phyloP scores from a whole-genome alignment of 441 rosid species.

The Bocquillonia castaneifolia region DNA sequence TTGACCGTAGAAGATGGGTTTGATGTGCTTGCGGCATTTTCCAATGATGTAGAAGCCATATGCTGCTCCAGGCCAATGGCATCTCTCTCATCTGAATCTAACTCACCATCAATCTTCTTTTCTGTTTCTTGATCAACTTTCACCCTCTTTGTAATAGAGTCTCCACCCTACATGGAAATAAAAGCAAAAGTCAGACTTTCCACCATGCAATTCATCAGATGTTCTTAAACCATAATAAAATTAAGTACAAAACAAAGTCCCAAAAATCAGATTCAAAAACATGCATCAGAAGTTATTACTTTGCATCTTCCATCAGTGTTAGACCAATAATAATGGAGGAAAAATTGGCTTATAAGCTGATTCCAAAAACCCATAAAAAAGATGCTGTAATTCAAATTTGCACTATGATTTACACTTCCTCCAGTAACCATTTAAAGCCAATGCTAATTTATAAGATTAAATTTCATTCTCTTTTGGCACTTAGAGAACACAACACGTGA shows the following conservation, averaged over 20 bases:
- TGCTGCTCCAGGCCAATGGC: conserved; percentile 42
- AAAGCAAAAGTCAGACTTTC: neutral
- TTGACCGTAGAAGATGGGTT: conserved; percentile 29
- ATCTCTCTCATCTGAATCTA: conserved; percentile 45
- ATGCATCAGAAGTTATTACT: conserved; percentile 5
- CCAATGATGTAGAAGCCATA: conserved; percentile 49
- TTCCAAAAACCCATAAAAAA: conserved; percentile 6
- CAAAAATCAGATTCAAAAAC: neutral
- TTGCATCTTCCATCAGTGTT: conserved; percentile 6
- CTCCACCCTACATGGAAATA: conserved; percentile 54
- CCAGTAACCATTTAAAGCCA: neutral
- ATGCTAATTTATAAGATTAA: neutral
- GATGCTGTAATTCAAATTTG: neutral
- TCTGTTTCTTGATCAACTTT: conserved; percentile 66
- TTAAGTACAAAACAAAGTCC: neutral
- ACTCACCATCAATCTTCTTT: conserved; percentile 27
- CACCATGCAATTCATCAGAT: conserved; percentile 10
- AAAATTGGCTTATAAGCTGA: conserved; percentile 7
- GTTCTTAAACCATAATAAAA: neutral
- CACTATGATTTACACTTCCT: conserved; percentile 3
- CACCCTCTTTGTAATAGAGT: conserved; percentile 60
- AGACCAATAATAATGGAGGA: conserved; percentile 4
- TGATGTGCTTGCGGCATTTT: conserved; percentile 50
- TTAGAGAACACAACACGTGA: neutral
- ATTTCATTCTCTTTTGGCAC: neutral